Evolutionary conservation across 2,329 filamentous ascomycete genomes (phyloP).

Genomic region (Zasmidium citrigriseum): DNA sequence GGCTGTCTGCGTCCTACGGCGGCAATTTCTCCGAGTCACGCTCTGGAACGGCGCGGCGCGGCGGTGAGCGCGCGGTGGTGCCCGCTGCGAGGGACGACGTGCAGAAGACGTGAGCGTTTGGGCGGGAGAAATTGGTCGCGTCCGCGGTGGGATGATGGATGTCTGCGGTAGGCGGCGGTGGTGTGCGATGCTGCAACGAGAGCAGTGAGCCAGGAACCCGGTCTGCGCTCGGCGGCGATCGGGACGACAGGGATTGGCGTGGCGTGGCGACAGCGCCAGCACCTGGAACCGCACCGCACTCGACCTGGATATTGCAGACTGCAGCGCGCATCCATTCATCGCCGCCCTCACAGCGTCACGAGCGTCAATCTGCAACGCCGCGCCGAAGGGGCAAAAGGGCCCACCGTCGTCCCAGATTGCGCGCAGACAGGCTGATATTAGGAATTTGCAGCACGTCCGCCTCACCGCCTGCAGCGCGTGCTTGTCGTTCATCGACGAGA

Average conservation of each 20-base stretch:
- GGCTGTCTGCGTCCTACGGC: not conserved
- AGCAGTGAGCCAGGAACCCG: conserved; percentile 7
- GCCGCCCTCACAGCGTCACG: not conserved
- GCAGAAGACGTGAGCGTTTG: no score
- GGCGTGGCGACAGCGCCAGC: not conserved
- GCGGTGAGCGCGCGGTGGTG: not conserved
- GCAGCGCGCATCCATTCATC: no score
- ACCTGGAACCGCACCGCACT: no score
- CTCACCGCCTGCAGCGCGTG: no score
- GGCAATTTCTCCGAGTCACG: not conserved
- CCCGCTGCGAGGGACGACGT: not conserved
- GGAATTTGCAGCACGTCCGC: not conserved
- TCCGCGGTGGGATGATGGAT: not conserved
- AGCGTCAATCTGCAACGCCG: not conserved
- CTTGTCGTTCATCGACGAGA: no score
- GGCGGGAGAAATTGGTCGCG: no score
- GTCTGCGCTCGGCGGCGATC: conserved; percentile 1
- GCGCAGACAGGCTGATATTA: not conserved
- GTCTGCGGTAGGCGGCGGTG: not conserved
- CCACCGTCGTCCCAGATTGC: not conserved
- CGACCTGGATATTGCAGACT: no score
- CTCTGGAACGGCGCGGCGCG: not conserved
- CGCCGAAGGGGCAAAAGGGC: not conserved
- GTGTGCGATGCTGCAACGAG: not conserved
- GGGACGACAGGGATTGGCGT: not conserved